Evolutionary conservation across 805 yeast genomes (phyloP).

Genomic region (Priceomyces castillae): DNA sequence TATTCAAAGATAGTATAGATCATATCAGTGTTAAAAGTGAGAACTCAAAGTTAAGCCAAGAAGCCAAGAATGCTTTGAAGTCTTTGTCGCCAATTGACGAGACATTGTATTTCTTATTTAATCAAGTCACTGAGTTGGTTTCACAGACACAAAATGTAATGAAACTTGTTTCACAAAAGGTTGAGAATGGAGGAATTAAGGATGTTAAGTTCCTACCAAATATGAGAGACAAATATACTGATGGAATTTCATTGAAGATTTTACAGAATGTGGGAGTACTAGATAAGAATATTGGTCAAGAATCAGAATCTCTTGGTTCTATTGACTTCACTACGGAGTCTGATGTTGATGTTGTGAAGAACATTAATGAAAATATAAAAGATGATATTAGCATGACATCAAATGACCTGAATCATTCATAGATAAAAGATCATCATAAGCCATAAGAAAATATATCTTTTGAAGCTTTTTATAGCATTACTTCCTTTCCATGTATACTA

Average conservation of each 20-base stretch:
- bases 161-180: conserved; percentile 23
- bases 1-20: conserved; percentile 28
- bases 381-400: not conserved
- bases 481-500: no score
- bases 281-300: conserved; percentile 5
- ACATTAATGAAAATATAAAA: conserved; percentile 3
- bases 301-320: not conserved
- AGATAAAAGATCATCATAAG: no score
- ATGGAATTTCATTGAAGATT: conserved; percentile 35
- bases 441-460: no score
- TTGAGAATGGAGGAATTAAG: conserved; percentile 17
- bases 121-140: conserved; percentile 41
- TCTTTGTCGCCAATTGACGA: conserved; percentile 47
- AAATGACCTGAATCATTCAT: no score
- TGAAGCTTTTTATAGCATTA: no score
- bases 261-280: conserved; percentile 23
- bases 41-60: conserved; percentile 17
- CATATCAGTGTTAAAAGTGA: conserved; percentile 20
- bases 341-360: conserved; percentile 7
- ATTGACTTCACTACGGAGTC: conserved; percentile 3
- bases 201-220: conserved; percentile 26
- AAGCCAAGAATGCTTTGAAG: conserved; percentile 25
- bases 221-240: conserved; percentile 39
- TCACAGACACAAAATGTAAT: conserved; percentile 26
- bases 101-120: conserved; percentile 42